A percentile compares a stretch with the other conserved stretches of the same genome.
These are phyloP conservation scores for Aspergillus udagawae DNA, from an alignment of 2,329 filamentous ascomycete genomes.

Conservation along the genomic window DNA sequence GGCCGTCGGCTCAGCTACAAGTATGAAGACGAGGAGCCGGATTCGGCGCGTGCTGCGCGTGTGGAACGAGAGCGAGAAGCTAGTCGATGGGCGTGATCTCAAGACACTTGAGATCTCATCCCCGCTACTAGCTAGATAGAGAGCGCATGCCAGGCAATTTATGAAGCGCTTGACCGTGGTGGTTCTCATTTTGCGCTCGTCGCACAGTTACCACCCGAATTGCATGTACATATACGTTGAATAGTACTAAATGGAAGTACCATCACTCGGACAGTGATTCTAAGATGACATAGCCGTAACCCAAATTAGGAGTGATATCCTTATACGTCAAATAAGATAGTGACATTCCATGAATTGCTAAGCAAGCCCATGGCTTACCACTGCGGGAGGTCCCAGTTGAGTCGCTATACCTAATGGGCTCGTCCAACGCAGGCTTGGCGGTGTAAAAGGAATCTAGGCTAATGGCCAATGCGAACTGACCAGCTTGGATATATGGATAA, in stretches of 20 bases:
- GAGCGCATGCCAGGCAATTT: background rate
- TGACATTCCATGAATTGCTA: too few species aligned
- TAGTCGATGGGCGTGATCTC: slow-evolving; percentile 25
- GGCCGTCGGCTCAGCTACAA: slow-evolving; percentile 45
- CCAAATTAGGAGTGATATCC: background rate
- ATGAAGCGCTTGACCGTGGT: background rate
- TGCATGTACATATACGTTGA: background rate
- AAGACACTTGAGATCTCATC: background rate
- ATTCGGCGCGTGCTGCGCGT: slow-evolving; percentile 31
- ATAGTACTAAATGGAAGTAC: background rate
- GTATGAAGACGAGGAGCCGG: slow-evolving; percentile 45
- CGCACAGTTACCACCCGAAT: background rate
- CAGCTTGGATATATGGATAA: too few species aligned
- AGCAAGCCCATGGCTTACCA: too few species aligned
- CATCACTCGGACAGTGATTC: background rate
- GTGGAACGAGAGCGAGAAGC: slow-evolving; percentile 40
- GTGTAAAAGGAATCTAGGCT: too few species aligned
- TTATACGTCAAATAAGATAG: background rate
- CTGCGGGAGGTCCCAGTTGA: too few species aligned
- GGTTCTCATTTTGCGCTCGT: background rate
- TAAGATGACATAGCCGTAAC: background rate
- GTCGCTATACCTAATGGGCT: too few species aligned
- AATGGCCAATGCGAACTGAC: too few species aligned
- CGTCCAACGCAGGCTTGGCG: too few species aligned
- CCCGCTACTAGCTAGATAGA: background rate